These are phyloP conservation scores for Tagetes erecta DNA, from an alignment of 129 eudicot species.

Conservation along the genomic window DNA sequence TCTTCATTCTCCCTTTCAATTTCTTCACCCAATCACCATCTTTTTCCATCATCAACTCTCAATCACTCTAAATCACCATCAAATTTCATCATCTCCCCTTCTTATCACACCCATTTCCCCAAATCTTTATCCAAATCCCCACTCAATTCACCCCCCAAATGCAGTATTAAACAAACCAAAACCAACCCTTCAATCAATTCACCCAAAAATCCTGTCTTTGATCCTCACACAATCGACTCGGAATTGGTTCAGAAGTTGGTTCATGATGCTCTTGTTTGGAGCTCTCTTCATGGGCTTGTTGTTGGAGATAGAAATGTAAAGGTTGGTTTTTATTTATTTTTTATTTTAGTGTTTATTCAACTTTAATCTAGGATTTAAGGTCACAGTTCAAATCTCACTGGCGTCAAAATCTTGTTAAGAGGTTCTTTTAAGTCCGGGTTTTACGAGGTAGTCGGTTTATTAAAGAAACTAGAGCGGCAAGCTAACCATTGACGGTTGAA, in stretches of 20 bases:
- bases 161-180: slow-evolving; percentile 25
- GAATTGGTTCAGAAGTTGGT: slow-evolving; percentile 53
- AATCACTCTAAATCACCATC: slow-evolving; percentile 21
- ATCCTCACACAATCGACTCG: slow-evolving; percentile 65
- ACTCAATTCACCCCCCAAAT: slow-evolving; percentile 23
- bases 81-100: slow-evolving; percentile 11
- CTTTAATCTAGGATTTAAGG: neutral
- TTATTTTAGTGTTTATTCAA: neutral
- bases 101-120: slow-evolving; percentile 17
- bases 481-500: too few species aligned
- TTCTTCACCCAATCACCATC: slow-evolving; percentile 9
- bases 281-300: slow-evolving; percentile 84
- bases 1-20: slow-evolving; percentile 37
- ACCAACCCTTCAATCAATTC: slow-evolving; percentile 18
- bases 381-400: too few species aligned
- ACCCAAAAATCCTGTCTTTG: slow-evolving; percentile 36
- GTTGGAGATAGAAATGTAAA: slow-evolving; percentile 71
- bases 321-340: slow-evolving; percentile 36
- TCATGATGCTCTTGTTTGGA: slow-evolving; percentile 88
- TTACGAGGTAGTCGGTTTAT: too few species aligned
- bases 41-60: slow-evolving; percentile 15
- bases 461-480: too few species aligned
- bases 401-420: too few species aligned
- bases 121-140: slow-evolving; percentile 25
- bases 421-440: too few species aligned